A percentile compares a stretch with the other conserved stretches of the same genome.
Conservation (phyloP, 1,139 yeast species). For the Hanseniaspora uvarum region DNA sequence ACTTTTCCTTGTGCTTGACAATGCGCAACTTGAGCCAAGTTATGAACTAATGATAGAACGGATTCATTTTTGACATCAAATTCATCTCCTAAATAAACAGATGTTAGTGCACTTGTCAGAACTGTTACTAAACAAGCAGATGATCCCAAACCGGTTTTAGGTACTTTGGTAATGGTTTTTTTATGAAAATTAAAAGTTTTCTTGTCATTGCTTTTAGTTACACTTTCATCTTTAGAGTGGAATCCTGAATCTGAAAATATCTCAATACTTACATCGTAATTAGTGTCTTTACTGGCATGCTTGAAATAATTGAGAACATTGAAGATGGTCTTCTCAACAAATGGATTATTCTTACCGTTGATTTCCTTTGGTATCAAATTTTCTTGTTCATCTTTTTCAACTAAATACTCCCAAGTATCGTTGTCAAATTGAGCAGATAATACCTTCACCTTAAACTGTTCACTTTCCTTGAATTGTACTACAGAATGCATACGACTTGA, state of each 20-base stretch:
- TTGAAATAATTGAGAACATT: conserved; percentile 45
- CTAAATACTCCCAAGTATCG: conserved; percentile 58
- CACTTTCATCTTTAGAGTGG: conserved; percentile 59
- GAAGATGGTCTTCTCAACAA: conserved; percentile 52
- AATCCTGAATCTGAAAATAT: conserved; percentile 82
- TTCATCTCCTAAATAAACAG: conserved; percentile 27
- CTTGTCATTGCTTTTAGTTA: conserved; percentile 30
- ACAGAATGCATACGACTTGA: conserved; percentile 85
- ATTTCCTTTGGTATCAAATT: conserved; percentile 27
- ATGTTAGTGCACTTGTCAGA: conserved; percentile 57
- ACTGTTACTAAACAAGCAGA: conserved; percentile 90
- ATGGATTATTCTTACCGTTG: conserved; percentile 51
- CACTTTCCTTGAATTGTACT: conserved; percentile 29
- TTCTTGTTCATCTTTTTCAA: conserved; percentile 21
- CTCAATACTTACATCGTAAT: conserved; percentile 40
- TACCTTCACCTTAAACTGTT: conserved; percentile 34
- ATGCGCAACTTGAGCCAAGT: conserved; percentile 78
- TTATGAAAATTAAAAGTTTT: conserved; percentile 52
- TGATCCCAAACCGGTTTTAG: conserved; percentile 92
- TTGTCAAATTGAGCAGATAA: conserved; percentile 69
- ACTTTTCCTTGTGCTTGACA: conserved; percentile 89
- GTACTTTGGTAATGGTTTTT: conserved; percentile 53
- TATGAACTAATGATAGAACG: conserved; percentile 46
- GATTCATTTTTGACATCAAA: conserved; percentile 28
- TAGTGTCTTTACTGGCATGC: conserved; percentile 7